Conservation (phyloP, 305 asterid genomes). For the Ilex paraguariensis region DNA sequence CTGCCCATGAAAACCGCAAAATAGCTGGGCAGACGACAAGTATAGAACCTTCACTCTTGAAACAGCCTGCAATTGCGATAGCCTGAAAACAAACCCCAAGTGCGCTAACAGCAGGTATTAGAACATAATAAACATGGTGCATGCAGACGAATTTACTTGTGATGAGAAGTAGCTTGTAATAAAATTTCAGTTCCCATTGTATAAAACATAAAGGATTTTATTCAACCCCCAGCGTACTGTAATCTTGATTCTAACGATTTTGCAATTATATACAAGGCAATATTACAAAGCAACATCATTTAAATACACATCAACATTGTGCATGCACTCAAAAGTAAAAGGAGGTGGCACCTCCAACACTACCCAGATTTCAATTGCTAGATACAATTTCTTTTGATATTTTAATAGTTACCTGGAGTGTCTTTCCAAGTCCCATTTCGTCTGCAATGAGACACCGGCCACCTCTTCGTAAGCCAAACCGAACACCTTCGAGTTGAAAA, state of each 20-base stretch:
- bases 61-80: slow-evolving; percentile 79
- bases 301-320: too few relatives aligned
- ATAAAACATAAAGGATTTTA: too few relatives aligned
- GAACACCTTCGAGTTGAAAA: slow-evolving; percentile 89
- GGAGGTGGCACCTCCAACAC: not conserved
- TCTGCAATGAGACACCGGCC: slow-evolving; percentile 95
- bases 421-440: slow-evolving; percentile 99
- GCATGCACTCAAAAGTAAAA: too few relatives aligned
- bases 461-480: slow-evolving; percentile 85
- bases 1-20: slow-evolving; percentile 88
- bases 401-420: slow-evolving; percentile 62
- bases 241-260: too few relatives aligned
- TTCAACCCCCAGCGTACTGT: too few relatives aligned
- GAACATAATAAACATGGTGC: too few relatives aligned
- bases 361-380: not conserved
- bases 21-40: slow-evolving; percentile 97
- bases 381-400: not conserved
- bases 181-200: too few relatives aligned
- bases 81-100: slow-evolving; percentile 48
- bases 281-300: too few relatives aligned
- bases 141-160: too few relatives aligned
- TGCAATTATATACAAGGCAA: too few relatives aligned
- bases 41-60: slow-evolving; percentile 74
- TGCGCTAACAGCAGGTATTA: too few relatives aligned
- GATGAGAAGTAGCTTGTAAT: too few relatives aligned